These are phyloP conservation scores for Cytospora piceicola DNA, from an alignment of 2,329 filamentous ascomycete species.

Conservation along the genomic window DNA sequence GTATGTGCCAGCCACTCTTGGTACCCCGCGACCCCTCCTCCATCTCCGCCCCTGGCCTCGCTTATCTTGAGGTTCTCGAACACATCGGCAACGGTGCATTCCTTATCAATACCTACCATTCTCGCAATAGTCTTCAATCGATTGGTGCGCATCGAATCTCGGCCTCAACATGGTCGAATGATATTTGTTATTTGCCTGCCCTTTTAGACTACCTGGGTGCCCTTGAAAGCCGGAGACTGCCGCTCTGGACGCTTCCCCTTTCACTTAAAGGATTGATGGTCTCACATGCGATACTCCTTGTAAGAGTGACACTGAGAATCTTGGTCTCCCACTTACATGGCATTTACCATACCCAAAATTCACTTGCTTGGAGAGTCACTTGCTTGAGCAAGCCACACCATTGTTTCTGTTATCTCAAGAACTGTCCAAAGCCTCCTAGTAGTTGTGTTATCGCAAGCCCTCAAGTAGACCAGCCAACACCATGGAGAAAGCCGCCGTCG, in stretches of 20 bases:
- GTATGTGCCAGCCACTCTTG: background rate
- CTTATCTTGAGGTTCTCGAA: constrained; percentile 15
- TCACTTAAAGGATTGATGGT: constrained; percentile 15
- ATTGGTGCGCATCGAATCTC: constrained; percentile 14
- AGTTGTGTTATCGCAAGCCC: background rate
- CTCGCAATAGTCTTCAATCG: background rate
- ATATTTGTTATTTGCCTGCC: constrained; percentile 17
- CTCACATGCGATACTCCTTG: constrained; percentile 2
- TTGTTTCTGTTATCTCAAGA: background rate
- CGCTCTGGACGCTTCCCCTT: background rate
- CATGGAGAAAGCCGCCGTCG: constrained; percentile 42
- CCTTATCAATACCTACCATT: constrained; percentile 10
- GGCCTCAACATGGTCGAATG: constrained; percentile 6
- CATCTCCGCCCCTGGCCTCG: background rate
- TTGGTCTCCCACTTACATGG: background rate
- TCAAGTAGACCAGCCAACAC: constrained; percentile 16
- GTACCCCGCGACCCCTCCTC: constrained; percentile 13
- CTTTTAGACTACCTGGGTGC: background rate
- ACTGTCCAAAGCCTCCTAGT: background rate
- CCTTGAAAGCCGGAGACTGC: constrained; percentile 14
- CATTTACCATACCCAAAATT: too few relatives aligned
- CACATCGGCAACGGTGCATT: constrained; percentile 7
- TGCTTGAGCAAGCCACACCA: background rate
- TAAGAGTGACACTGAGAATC: constrained; percentile 1
- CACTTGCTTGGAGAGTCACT: too few relatives aligned